phyloP scores from a whole-genome alignment of 2,329 filamentous ascomycete species.

The Orbilia brochopaga region DNA sequence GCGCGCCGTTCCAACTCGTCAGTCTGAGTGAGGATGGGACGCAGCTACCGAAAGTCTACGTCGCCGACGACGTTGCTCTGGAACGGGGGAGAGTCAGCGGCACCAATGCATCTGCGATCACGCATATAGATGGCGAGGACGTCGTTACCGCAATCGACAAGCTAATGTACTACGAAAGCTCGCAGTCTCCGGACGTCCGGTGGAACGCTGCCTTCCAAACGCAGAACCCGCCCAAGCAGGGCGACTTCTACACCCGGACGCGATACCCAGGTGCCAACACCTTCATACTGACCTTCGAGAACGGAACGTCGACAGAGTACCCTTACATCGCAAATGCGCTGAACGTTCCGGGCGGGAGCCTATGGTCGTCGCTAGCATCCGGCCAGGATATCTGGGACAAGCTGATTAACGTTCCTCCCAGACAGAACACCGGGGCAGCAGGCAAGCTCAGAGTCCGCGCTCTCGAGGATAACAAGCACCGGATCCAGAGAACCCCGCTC shows the following conservation, averaged over 20 bases:
- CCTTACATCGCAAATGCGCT: constrained; percentile 20
- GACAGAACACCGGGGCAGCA: not conserved
- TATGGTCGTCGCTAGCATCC: constrained; percentile 19
- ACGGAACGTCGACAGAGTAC: constrained; percentile 36
- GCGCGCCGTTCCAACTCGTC: constrained; percentile 31
- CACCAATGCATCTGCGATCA: constrained; percentile 31
- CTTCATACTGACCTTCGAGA: constrained; percentile 40
- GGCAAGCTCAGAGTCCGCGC: constrained; percentile 15
- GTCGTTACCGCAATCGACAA: constrained; percentile 29
- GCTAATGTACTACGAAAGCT: constrained; percentile 33
- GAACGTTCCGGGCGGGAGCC: constrained; percentile 4
- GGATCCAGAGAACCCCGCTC: constrained; percentile 12
- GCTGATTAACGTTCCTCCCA: constrained; percentile 29
- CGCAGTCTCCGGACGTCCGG: constrained; percentile 40
- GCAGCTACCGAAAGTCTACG: constrained; percentile 27
- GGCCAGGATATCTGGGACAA: constrained; percentile 33
- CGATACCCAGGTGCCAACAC: constrained; percentile 42
- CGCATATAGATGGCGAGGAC: constrained; percentile 39
- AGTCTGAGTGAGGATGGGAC: constrained; percentile 37
- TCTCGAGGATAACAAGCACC: constrained; percentile 21
- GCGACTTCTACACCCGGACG: constrained; percentile 15
- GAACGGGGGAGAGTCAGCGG: not conserved
- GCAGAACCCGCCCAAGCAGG: constrained; percentile 40
- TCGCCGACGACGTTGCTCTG: constrained; percentile 8
- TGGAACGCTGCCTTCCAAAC: constrained; percentile 43